A percentile compares a stretch with the other conserved stretches of the same genome.
Evolutionary conservation across 2,329 filamentous ascomycete species (phyloP).

Genomic region (Pestalotiopsis sp.): DNA sequence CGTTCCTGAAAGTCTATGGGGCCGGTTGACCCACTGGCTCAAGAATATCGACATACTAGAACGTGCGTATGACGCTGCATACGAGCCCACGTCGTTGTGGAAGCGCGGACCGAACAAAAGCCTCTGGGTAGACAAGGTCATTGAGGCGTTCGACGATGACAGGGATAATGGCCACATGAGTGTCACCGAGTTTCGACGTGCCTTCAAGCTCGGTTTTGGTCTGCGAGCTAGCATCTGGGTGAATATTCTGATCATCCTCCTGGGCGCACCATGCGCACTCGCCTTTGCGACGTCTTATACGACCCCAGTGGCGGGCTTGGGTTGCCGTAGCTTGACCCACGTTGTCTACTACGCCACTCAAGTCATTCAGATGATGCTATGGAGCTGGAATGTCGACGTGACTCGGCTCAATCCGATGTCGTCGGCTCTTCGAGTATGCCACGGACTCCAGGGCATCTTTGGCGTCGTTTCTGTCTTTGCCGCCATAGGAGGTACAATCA

Average conservation of each 20-base stretch:
- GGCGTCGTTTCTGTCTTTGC: not conserved
- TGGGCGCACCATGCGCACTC: slow-evolving; percentile 29
- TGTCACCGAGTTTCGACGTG: slow-evolving; percentile 21
- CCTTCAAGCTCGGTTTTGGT: slow-evolving; percentile 32
- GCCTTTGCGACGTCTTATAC: slow-evolving; percentile 36
- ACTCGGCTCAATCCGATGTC: not conserved
- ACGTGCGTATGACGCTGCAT: not conserved
- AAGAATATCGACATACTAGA: not conserved
- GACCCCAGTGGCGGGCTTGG: slow-evolving; percentile 33
- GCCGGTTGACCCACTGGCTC: not conserved
- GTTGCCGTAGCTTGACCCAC: slow-evolving; percentile 36
- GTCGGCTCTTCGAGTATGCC: not conserved
- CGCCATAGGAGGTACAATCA: not conserved
- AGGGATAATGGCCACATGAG: slow-evolving; percentile 13
- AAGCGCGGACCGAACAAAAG: slow-evolving; percentile 10
- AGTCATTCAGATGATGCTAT: slow-evolving; percentile 31
- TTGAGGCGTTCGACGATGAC: slow-evolving; percentile 15
- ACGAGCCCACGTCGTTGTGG: not conserved
- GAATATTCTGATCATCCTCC: slow-evolving; percentile 17
- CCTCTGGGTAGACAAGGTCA: slow-evolving; percentile 21
- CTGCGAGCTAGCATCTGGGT: slow-evolving; percentile 22
- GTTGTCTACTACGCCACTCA: slow-evolving; percentile 36
- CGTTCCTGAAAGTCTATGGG: not conserved
- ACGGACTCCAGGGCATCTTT: not conserved
- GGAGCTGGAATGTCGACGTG: slow-evolving; percentile 16